These are phyloP conservation scores for Aspergillus pseudoviridinutans DNA, from an alignment of 2,329 filamentous ascomycete genomes.

Conservation along the genomic window DNA sequence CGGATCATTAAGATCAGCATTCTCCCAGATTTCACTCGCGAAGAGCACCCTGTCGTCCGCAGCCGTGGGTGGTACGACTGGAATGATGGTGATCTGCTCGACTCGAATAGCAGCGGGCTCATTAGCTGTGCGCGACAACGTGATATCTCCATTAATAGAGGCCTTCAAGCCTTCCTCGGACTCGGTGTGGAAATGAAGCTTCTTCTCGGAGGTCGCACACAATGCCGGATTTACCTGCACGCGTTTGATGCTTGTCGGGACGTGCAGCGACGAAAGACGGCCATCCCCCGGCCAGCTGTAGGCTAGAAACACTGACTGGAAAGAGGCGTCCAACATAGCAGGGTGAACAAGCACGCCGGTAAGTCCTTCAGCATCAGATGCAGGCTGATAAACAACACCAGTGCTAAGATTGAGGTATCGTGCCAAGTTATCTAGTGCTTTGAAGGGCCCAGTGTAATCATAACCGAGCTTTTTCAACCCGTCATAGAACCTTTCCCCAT, in stretches of 20 bases:
- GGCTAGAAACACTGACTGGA: constrained; percentile 25
- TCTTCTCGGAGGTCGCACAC: neutral
- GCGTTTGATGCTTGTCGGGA: neutral
- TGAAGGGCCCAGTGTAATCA: neutral
- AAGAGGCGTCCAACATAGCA: constrained; percentile 17
- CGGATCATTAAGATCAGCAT: neutral
- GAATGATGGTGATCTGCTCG: constrained; percentile 1
- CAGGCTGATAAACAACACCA: neutral
- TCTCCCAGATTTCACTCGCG: constrained; percentile 1
- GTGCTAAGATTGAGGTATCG: constrained; percentile 2
- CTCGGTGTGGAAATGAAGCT: neutral
- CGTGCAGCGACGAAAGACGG: constrained; percentile 7
- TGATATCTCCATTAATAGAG: neutral
- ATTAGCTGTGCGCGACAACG: neutral
- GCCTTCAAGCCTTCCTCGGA: neutral
- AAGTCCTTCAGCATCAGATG: no score
- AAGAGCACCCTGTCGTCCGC: neutral
- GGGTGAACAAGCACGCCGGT: constrained; percentile 7
- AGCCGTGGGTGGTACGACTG: neutral
- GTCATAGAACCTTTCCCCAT: constrained; percentile 1
- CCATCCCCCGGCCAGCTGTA: constrained; percentile 13
- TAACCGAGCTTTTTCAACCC: constrained; percentile 2
- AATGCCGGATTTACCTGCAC: constrained; percentile 1
- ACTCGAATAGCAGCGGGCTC: constrained; percentile 1
- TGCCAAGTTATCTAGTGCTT: neutral